Evolutionary conservation across 352 stramenopile genomes (phyloP).

Genomic region (Phytophthora melonis): DNA sequence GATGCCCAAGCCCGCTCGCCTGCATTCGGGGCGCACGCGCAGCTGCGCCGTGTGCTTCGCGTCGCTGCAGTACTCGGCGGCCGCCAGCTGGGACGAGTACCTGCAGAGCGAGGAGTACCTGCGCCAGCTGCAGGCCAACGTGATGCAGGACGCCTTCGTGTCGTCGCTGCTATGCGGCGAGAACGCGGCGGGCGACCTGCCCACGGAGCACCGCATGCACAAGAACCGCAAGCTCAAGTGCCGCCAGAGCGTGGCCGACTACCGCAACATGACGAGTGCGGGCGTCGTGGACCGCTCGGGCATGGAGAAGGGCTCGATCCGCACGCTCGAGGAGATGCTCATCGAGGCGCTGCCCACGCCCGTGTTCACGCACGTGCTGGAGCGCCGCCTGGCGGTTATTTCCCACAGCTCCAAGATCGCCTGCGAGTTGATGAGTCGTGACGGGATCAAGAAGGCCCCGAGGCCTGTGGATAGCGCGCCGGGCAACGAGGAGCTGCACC

Average conservation of each 20-base stretch:
- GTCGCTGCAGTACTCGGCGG: conserved; percentile 73
- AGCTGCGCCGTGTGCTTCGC: conserved; percentile 84
- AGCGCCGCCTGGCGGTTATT: conserved; percentile 82
- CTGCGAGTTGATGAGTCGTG: conserved; percentile 59
- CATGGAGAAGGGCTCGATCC: conserved; percentile 81
- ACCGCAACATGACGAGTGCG: conserved; percentile 85
- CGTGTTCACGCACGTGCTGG: conserved; percentile 79
- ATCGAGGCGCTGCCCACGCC: conserved; percentile 79
- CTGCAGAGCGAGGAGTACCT: conserved; percentile 85
- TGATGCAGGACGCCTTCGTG: conserved; percentile 84
- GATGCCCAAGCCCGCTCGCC: conserved; percentile 84
- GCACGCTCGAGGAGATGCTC: conserved; percentile 86
- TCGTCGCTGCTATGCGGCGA: conserved; percentile 83
- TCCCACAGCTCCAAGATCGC: conserved; percentile 82
- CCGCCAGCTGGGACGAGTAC: conserved; percentile 85
- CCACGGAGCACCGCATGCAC: conserved; percentile 88
- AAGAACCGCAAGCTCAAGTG: conserved; percentile 87
- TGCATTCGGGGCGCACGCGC: conserved; percentile 83
- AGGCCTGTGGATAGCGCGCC: conserved; percentile 47
- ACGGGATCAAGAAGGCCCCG: conserved; percentile 50
- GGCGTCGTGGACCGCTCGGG: conserved; percentile 74
- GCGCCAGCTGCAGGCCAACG: conserved; percentile 70
- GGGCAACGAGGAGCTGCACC: conserved; percentile 74
- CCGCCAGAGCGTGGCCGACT: conserved; percentile 81
- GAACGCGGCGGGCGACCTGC: conserved; percentile 71